phyloP scores from a whole-genome alignment of 306 rosid genomes.

The Rubus parviflorus region DNA sequence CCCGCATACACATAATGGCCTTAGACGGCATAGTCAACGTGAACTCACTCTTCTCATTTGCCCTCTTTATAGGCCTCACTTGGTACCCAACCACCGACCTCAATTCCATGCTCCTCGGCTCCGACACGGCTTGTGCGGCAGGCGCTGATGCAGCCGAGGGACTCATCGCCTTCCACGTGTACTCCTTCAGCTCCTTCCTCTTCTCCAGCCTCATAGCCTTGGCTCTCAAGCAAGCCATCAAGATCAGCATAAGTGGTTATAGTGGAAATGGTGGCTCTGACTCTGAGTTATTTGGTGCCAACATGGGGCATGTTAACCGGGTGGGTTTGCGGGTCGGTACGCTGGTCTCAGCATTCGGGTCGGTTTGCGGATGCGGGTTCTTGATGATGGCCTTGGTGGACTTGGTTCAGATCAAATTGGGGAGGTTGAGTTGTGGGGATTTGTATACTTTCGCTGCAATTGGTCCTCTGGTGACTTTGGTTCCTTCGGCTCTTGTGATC shows the following conservation, averaged over 20 bases:
- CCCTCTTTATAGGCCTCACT: conserved; percentile 77
- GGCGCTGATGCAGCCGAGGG: conserved; percentile 41
- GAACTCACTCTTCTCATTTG: conserved; percentile 82
- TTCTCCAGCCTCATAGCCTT: conserved; percentile 87
- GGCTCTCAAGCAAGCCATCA: conserved; percentile 75
- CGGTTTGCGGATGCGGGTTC: conserved; percentile 78
- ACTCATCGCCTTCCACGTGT: conserved; percentile 64
- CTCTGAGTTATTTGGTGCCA: conserved; percentile 8
- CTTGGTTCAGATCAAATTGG: conserved; percentile 79
- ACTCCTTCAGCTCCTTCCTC: conserved; percentile 91
- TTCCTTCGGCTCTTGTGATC: conserved; percentile 62
- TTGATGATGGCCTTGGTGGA: conserved; percentile 75
- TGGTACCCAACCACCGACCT: conserved; percentile 52
- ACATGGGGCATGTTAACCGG: conserved; percentile 41
- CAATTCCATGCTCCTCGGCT: conserved; percentile 36
- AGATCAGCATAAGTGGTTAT: conserved; percentile 14
- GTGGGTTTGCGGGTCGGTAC: conserved; percentile 56
- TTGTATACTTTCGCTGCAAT: conserved; percentile 57
- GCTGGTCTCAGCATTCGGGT: conserved; percentile 68
- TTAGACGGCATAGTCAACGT: conserved; percentile 80
- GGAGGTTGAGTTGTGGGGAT: conserved; percentile 65
- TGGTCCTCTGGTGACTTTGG: conserved; percentile 70
- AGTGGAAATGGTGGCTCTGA: background rate
- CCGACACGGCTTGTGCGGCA: conserved; percentile 40
- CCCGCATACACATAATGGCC: conserved; percentile 77